Conservation (phyloP, 129 eudicot species). For the Helianthus annuus region DNA sequence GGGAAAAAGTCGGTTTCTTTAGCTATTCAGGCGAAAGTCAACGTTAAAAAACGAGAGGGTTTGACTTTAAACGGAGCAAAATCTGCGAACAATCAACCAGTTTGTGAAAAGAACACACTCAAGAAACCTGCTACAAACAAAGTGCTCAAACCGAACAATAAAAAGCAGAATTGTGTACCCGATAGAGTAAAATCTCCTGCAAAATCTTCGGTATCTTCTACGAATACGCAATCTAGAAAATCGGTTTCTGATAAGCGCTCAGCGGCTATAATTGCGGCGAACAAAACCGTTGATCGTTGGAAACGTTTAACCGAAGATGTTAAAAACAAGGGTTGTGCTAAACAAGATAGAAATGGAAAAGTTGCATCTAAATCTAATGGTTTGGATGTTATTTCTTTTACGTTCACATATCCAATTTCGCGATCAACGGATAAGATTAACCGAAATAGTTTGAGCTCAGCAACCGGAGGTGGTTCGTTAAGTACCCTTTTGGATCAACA, state of each 20-base stretch:
- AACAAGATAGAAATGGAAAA: slow-evolving; percentile 8
- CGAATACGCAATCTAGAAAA: slow-evolving; percentile 14
- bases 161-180: slow-evolving; percentile 60
- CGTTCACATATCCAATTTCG: slow-evolving; percentile 78
- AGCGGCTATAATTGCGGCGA: slow-evolving; percentile 30
- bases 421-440: slow-evolving; percentile 39
- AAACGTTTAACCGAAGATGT: slow-evolving; percentile 55
- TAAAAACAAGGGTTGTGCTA: slow-evolving; percentile 24
- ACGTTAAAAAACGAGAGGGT: slow-evolving; percentile 82
- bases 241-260: slow-evolving; percentile 41
- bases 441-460: slow-evolving; percentile 25
- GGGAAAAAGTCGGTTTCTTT: slow-evolving; percentile 71
- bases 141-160: slow-evolving; percentile 80
- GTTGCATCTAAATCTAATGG: slow-evolving; percentile 49
- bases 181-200: slow-evolving; percentile 48
- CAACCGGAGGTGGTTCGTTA: slow-evolving; percentile 60
- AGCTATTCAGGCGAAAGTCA: slow-evolving; percentile 88
- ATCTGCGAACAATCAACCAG: slow-evolving; percentile 32
- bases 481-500: slow-evolving; percentile 65
- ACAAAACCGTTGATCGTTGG: slow-evolving; percentile 31
- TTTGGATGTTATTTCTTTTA: slow-evolving; percentile 81
- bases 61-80: slow-evolving; percentile 31
- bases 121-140: slow-evolving; percentile 52
- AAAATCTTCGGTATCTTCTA: slow-evolving; percentile 33
- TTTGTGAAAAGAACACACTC: slow-evolving; percentile 32